Evolutionary conservation across 176 grass and related monocot species (phyloP).

Genomic region (Oryza punctata): DNA sequence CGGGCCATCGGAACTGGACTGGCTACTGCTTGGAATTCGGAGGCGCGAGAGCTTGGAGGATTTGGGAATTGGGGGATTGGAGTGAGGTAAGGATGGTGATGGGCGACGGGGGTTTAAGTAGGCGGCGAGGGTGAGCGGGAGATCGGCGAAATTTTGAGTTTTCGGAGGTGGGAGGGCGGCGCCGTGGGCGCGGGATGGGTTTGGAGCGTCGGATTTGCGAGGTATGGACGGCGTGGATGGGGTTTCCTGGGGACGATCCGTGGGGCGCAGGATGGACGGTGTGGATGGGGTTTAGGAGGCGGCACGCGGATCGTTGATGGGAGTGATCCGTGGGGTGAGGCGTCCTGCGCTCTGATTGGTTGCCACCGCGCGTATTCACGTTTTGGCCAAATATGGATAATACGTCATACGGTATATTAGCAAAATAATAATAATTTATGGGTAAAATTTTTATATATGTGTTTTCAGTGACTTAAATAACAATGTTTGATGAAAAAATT

Average conservation of each 20-base stretch:
- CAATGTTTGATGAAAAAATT: too few relatives aligned
- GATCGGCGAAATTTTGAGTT: not conserved
- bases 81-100: accelerated
- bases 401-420: too few relatives aligned
- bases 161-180: not conserved
- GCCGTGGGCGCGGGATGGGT: not conserved
- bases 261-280: not conserved
- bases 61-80: not conserved
- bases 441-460: too few relatives aligned
- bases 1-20: conserved; percentile 42
- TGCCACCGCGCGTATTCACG: not conserved
- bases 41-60: not conserved
- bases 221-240: not conserved
- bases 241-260: not conserved
- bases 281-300: not conserved
- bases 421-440: too few relatives aligned
- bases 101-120: not conserved
- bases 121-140: conserved; percentile 12
- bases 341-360: conserved; percentile 28
- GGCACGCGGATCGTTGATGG: conserved; percentile 24
- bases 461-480: too few relatives aligned
- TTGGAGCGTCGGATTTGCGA: conserved; percentile 17
- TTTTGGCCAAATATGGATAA: too few relatives aligned
- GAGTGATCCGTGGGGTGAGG: not conserved
- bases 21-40: accelerated